Conservation (phyloP, 345 rosid genomes). For the Nephelium lappaceum region DNA sequence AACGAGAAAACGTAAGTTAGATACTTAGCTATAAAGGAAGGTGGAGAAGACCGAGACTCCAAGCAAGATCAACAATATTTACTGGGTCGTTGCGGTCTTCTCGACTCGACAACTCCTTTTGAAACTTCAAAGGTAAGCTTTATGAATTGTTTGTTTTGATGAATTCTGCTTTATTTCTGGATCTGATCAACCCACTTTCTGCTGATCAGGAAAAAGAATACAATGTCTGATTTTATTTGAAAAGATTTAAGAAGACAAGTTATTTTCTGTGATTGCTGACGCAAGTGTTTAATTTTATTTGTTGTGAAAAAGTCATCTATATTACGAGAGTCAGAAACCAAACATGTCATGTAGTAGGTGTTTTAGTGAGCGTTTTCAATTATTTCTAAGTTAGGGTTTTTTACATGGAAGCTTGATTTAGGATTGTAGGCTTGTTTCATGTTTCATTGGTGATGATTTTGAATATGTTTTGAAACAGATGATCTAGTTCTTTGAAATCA, state of each 20-base stretch:
- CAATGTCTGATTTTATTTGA: background rate
- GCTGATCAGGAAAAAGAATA: background rate
- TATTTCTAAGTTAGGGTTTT: constrained; percentile 10
- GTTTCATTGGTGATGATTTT: too few species aligned
- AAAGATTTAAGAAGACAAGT: background rate
- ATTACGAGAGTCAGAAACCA: background rate
- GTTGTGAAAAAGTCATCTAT: background rate
- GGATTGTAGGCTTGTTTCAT: background rate
- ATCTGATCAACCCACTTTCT: constrained; percentile 20
- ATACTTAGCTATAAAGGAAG: background rate
- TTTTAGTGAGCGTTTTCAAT: background rate
- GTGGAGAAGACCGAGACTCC: constrained; percentile 12
- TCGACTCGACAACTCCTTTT: constrained; percentile 15
- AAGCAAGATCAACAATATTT: constrained; percentile 19
- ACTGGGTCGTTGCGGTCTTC: constrained; percentile 12
- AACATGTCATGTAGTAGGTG: too few species aligned
- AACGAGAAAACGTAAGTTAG: background rate
- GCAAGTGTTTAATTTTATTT: background rate
- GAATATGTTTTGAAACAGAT: too few species aligned
- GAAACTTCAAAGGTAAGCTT: constrained; percentile 22
- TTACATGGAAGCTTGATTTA: background rate
- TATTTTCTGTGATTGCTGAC: constrained; percentile 3
- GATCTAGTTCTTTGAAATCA: background rate
- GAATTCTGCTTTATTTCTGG: background rate
- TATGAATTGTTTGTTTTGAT: background rate